Evolutionary conservation across 2,329 filamentous ascomycete genomes (phyloP).

Genomic region (Sporothrix schenckii): DNA sequence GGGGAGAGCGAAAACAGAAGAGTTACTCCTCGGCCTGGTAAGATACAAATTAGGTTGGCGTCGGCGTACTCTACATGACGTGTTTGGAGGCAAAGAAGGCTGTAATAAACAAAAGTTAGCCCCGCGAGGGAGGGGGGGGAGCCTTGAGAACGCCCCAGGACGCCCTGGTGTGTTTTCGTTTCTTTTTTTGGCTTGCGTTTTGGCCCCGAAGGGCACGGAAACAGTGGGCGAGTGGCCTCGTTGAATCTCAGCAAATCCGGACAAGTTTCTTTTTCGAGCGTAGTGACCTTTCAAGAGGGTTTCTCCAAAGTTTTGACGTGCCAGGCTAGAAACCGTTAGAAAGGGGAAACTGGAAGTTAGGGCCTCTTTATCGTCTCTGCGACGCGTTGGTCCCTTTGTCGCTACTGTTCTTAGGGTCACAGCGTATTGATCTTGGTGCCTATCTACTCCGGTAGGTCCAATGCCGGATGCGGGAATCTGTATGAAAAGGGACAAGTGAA

Average conservation of each 20-base stretch:
- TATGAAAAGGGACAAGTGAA: neutral
- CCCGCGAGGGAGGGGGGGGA: neutral
- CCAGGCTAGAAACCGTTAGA: too few species aligned
- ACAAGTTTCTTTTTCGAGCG: conserved; percentile 19
- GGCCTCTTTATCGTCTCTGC: neutral
- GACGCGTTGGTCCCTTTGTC: neutral
- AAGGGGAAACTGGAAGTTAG: neutral
- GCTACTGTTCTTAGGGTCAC: neutral
- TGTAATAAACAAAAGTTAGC: neutral
- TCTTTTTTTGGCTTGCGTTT: too few species aligned
- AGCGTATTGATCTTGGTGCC: neutral
- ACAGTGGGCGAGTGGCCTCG: neutral
- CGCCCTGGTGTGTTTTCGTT: neutral
- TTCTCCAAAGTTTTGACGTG: neutral
- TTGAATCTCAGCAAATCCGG: neutral
- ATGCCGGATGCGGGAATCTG: neutral
- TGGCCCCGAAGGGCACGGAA: too few species aligned
- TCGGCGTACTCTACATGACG: neutral
- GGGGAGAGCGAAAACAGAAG: too few species aligned
- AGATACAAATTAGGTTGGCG: too few species aligned
- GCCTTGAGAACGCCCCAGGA: neutral
- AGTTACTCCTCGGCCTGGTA: too few species aligned
- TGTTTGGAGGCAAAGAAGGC: neutral
- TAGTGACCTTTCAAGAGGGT: conserved; percentile 12
- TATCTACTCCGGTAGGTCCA: neutral